Evolutionary conservation across 768 basidiomycete species (phyloP).

Genomic region (Sutorius australiensis): DNA sequence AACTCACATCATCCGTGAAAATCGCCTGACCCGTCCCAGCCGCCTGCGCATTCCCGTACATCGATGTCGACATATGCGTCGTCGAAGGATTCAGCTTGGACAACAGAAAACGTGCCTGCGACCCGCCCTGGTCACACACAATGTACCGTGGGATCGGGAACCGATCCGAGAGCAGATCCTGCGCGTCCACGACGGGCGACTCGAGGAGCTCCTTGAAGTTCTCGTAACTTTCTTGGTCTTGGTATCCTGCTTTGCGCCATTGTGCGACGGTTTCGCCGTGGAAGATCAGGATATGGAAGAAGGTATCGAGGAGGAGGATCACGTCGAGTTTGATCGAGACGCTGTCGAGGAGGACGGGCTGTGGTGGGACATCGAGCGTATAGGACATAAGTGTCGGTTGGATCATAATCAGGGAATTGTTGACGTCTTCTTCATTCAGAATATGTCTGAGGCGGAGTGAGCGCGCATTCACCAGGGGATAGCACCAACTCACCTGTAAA

Average conservation of each 20-base stretch:
- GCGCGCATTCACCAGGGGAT: background rate
- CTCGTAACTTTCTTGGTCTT: slow-evolving; percentile 98
- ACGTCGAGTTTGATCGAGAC: slow-evolving; percentile 97
- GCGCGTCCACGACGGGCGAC: slow-evolving; percentile 82
- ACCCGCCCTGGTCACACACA: slow-evolving; percentile 95
- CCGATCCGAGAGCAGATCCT: slow-evolving; percentile 93
- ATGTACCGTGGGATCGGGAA: slow-evolving; percentile 98
- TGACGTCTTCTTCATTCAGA: slow-evolving; percentile 95
- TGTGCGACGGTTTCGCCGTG: slow-evolving; percentile 96
- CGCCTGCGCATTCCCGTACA: slow-evolving; percentile 77
- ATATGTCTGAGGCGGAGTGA: slow-evolving; percentile 60
- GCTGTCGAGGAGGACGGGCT: slow-evolving; percentile 94
- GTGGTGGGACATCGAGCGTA: slow-evolving; percentile 84
- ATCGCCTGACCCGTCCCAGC: slow-evolving; percentile 82
- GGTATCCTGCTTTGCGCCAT: slow-evolving; percentile 98
- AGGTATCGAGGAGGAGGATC: slow-evolving; percentile 94
- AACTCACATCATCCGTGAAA: slow-evolving; percentile 97
- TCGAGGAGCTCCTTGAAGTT: slow-evolving; percentile 95
- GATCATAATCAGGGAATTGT: slow-evolving; percentile 99
- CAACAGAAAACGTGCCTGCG: slow-evolving; percentile 96
- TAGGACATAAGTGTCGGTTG: slow-evolving; percentile 99
- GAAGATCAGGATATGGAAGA: slow-evolving; percentile 99
- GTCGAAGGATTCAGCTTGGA: slow-evolving; percentile 97
- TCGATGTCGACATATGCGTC: slow-evolving; percentile 89
- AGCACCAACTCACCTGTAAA: slow-evolving; percentile 70